Conservation (phyloP, 805 yeast genomes). For the Saccharomycopsis fermentans region DNA sequence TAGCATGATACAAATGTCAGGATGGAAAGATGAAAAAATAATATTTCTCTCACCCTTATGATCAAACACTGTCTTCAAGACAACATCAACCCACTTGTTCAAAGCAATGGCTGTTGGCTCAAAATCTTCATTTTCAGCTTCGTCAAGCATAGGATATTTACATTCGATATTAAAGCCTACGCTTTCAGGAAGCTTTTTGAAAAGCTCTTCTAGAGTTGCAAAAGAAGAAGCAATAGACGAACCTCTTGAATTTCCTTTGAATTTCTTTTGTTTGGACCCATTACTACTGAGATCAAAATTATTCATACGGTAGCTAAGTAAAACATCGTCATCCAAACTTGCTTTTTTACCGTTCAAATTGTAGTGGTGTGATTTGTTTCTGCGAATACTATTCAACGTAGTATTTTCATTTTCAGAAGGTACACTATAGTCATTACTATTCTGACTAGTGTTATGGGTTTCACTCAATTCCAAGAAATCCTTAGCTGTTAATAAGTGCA, state of each 20-base stretch:
- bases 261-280: conserved; percentile 54
- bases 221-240: conserved; percentile 83
- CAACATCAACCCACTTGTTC: conserved; percentile 83
- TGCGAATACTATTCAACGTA: not conserved
- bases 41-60: conserved; percentile 73
- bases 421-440: not conserved
- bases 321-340: conserved; percentile 14
- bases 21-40: conserved; percentile 88
- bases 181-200: conserved; percentile 65
- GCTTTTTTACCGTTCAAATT: not conserved
- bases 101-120: conserved; percentile 76
- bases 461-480: conserved; percentile 59
- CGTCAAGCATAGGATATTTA: conserved; percentile 92
- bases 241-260: conserved; percentile 90
- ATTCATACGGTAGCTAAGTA: conserved; percentile 4
- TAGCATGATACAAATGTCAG: conserved; percentile 78
- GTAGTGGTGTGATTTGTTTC: not conserved
- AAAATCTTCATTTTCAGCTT: conserved; percentile 80
- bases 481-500: conserved; percentile 84
- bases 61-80: conserved; percentile 69
- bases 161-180: conserved; percentile 94
- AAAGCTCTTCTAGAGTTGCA: conserved; percentile 78
- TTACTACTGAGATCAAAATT: not conserved
- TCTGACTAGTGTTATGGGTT: conserved; percentile 6
- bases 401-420: not conserved